These are phyloP conservation scores for Chaetomium globosum DNA, from an alignment of 2,329 filamentous ascomycete species.

Conservation along the genomic window DNA sequence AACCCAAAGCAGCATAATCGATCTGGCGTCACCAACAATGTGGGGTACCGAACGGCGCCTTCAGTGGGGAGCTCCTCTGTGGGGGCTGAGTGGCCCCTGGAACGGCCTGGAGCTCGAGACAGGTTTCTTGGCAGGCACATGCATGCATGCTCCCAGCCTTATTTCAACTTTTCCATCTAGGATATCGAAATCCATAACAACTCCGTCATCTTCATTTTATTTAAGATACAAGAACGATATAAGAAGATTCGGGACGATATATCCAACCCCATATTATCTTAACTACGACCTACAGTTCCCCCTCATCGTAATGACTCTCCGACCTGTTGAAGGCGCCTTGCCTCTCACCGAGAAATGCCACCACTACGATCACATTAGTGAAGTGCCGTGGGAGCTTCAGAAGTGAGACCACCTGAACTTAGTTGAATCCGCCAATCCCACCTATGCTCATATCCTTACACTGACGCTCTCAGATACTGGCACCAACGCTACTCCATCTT, in stretches of 20 bases:
- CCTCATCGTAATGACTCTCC: slow-evolving; percentile 35
- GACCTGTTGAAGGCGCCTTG: slow-evolving; percentile 50
- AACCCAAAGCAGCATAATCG: background rate
- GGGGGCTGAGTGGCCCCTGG: background rate
- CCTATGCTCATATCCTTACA: slow-evolving; percentile 6
- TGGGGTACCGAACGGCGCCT: background rate
- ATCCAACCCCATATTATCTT: background rate
- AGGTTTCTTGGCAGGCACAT: background rate
- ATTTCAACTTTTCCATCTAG: background rate
- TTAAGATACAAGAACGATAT: background rate
- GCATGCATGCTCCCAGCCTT: background rate
- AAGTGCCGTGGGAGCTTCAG: slow-evolving; percentile 81
- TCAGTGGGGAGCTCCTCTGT: background rate
- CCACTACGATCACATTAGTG: slow-evolving; percentile 69
- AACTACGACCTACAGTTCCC: background rate
- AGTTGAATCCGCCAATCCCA: background rate
- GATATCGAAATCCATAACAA: background rate
- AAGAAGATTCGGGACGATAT: background rate
- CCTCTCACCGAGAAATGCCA: slow-evolving; percentile 66
- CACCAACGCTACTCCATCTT: slow-evolving; percentile 86
- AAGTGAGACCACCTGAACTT: slow-evolving; percentile 60
- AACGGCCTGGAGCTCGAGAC: background rate
- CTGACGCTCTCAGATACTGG: slow-evolving; percentile 70
- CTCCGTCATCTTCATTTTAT: background rate
- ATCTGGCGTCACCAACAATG: background rate